Conservation (phyloP, 2,329 filamentous ascomycete species). For the Colletotrichum filicis region DNA sequence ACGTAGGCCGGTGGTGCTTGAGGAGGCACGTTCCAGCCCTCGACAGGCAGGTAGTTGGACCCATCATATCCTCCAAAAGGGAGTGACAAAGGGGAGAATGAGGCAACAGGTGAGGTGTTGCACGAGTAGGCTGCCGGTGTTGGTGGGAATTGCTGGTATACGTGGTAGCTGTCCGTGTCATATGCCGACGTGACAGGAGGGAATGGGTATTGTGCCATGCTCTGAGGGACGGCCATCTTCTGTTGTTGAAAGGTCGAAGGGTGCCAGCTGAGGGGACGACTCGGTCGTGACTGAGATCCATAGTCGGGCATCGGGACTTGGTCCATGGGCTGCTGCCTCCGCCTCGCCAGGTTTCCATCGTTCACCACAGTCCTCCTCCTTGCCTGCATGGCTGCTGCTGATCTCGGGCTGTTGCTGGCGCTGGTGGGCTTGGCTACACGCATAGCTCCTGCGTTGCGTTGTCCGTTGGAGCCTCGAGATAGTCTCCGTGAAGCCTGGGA, state of each 20-base stretch:
- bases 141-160: constrained; percentile 58
- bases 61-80: constrained; percentile 54
- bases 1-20: constrained; percentile 44
- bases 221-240: constrained; percentile 41
- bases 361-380: constrained; percentile 68
- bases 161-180: constrained; percentile 53
- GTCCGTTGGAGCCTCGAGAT: constrained; percentile 61
- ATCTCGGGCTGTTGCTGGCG: constrained; percentile 75
- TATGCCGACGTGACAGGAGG: constrained; percentile 49
- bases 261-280: constrained; percentile 81
- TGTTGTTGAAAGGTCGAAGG: constrained; percentile 62
- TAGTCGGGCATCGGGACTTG: constrained; percentile 52
- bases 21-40: constrained; percentile 49
- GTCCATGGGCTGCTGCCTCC: constrained; percentile 59
- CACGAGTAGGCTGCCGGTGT: constrained; percentile 67
- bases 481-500: constrained; percentile 58
- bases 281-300: constrained; percentile 48
- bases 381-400: constrained; percentile 56
- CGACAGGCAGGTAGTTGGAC: constrained; percentile 52
- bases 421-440: constrained; percentile 74
- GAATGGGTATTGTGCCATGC: constrained; percentile 53
- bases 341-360: constrained; percentile 56
- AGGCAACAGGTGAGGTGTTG: constrained; percentile 65
- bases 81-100: constrained; percentile 64
- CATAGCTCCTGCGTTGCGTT: constrained; percentile 62